Evolutionary conservation across 768 basidiomycete species (phyloP).

Genomic region (Amanita jacksonii): DNA sequence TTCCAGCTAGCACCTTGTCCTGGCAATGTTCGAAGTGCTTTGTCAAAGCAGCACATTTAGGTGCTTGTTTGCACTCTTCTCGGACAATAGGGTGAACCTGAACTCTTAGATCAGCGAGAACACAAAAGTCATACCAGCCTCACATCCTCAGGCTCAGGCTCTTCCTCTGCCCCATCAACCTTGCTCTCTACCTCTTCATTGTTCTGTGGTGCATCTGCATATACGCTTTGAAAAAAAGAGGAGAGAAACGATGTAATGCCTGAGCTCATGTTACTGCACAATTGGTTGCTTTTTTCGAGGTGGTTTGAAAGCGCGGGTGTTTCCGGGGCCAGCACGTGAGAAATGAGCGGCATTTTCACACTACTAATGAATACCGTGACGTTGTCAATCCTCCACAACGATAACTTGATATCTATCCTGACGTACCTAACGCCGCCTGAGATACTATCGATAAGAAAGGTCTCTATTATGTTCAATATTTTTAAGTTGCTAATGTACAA

Average conservation of each 20-base stretch:
- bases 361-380: neutral
- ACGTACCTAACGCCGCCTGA: conserved; percentile 27
- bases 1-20: conserved; percentile 73
- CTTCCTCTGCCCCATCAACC: conserved; percentile 33
- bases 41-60: conserved; percentile 56
- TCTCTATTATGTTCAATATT: conserved; percentile 14
- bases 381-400: conserved; percentile 16
- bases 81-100: conserved; percentile 63
- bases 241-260: conserved; percentile 35
- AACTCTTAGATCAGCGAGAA: neutral
- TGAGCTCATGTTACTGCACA: too few species aligned
- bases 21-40: conserved; percentile 89
- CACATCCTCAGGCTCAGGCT: conserved; percentile 79
- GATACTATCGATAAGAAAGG: conserved; percentile 34
- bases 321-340: conserved; percentile 2
- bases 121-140: neutral
- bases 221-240: conserved; percentile 32
- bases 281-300: too few species aligned
- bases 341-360: neutral
- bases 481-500: neutral
- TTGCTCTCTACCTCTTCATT: conserved; percentile 50
- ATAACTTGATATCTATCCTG: conserved; percentile 23
- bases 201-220: conserved; percentile 35
- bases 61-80: conserved; percentile 62
- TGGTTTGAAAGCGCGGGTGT: conserved; percentile 9